Evolutionary conservation across 2,329 filamentous ascomycete species (phyloP).

Genomic region (Claviceps africana): DNA sequence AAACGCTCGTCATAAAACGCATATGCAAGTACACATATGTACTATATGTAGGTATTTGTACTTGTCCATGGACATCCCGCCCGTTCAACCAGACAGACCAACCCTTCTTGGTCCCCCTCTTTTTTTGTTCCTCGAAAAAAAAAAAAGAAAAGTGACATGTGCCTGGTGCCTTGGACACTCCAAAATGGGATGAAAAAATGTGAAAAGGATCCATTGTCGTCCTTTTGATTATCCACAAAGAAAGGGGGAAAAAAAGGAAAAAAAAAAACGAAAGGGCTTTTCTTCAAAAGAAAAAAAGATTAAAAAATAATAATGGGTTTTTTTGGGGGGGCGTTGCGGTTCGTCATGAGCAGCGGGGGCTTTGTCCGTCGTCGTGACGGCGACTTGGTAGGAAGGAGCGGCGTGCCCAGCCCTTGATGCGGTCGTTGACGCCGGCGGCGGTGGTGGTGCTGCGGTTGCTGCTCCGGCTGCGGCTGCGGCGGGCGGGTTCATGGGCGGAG

Average conservation of each 20-base stretch:
- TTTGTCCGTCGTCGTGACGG: constrained; percentile 6
- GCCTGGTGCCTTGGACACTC: too few relatives aligned
- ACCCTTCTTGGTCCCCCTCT: too few relatives aligned
- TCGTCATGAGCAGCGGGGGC: background rate
- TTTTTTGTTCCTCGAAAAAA: too few relatives aligned
- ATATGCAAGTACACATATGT: background rate
- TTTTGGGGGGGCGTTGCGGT: background rate
- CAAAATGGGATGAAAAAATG: too few relatives aligned
- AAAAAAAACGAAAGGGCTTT: too few relatives aligned
- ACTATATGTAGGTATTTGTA: background rate
- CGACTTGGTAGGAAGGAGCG: constrained; percentile 15
- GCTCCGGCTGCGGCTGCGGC: constrained; percentile 10
- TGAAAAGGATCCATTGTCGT: too few relatives aligned
- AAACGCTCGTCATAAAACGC: background rate
- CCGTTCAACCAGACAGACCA: too few relatives aligned
- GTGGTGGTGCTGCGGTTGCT: background rate
- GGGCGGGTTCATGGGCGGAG: constrained; percentile 7
- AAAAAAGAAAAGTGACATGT: too few relatives aligned
- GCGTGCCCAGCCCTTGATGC: constrained; percentile 21
- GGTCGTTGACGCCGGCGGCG: constrained; percentile 15
- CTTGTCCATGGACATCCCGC: background rate
- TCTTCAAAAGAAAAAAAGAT: too few relatives aligned
- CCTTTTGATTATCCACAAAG: too few relatives aligned
- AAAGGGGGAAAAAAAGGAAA: too few relatives aligned
- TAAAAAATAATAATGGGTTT: background rate